These are phyloP conservation scores for Pulveroboletus ravenelii DNA, from an alignment of 768 basidiomycete genomes.

Conservation along the genomic window DNA sequence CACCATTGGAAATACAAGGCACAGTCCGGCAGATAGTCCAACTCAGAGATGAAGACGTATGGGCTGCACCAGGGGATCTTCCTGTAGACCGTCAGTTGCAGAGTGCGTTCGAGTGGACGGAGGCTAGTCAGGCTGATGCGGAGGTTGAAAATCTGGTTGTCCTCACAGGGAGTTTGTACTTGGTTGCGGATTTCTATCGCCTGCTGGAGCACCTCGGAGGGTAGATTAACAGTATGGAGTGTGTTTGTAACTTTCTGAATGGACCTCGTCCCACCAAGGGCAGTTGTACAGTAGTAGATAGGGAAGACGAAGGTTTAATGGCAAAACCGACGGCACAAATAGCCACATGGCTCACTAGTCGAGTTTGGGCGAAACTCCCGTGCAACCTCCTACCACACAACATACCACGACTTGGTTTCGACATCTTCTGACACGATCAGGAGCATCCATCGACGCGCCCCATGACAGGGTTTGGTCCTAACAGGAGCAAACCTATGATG, in stretches of 20 bases:
- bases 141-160: constrained; percentile 49
- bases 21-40: constrained; percentile 43
- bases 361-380: not conserved
- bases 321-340: not conserved
- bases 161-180: constrained; percentile 88
- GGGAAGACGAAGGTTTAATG: not conserved
- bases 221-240: not conserved
- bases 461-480: constrained; percentile 7
- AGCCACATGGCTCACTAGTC: not conserved
- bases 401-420: not conserved
- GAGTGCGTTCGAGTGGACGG: constrained; percentile 49
- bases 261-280: not conserved
- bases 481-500: constrained; percentile 9
- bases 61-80: constrained; percentile 35
- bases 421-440: constrained; percentile 11
- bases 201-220: constrained; percentile 24
- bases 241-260: not conserved
- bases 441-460: constrained; percentile 4
- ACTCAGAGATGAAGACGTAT: constrained; percentile 38
- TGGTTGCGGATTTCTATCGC: constrained; percentile 90
- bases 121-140: constrained; percentile 7
- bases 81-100: constrained; percentile 34
- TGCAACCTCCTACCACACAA: constrained; percentile 1
- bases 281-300: not conserved
- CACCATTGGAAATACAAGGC: constrained; percentile 45